Conservation (phyloP, 129 eudicot genomes). For the Rutidosis leptorrhynchoides region DNA sequence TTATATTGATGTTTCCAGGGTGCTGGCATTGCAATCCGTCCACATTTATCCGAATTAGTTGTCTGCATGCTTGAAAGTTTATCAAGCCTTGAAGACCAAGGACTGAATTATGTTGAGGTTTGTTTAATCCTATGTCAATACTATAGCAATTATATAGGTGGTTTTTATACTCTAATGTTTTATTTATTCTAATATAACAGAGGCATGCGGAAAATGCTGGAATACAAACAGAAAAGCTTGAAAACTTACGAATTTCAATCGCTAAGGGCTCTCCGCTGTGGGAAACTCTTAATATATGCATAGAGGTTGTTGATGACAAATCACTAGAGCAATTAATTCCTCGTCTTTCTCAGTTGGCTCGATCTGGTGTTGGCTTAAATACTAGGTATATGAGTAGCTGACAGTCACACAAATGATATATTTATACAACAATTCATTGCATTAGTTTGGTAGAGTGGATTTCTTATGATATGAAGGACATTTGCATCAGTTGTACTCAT, state of each 20-base stretch:
- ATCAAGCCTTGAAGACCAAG: conserved; percentile 98
- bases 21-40: conserved; percentile 87
- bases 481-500: neutral
- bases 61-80: conserved; percentile 98
- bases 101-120: conserved; percentile 95
- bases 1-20: conserved; percentile 52
- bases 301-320: conserved; percentile 69
- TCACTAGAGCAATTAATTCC: conserved; percentile 85
- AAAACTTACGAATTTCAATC: conserved; percentile 77
- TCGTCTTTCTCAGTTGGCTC: conserved; percentile 82
- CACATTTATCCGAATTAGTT: conserved; percentile 83
- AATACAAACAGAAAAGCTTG: conserved; percentile 93
- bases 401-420: neutral
- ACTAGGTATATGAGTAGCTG: conserved; percentile 53
- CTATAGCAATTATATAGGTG: neutral
- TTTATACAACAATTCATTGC: neutral
- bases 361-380: conserved; percentile 95
- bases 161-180: conserved; percentile 12
- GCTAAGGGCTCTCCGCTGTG: conserved; percentile 97
- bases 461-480: conserved; percentile 12
- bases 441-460: neutral
- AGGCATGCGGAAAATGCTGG: conserved; percentile 94
- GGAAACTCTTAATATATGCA: conserved; percentile 91
- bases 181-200: too few relatives aligned
- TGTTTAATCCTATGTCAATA: conserved; percentile 26